Evolutionary conservation across 2,329 filamentous ascomycete genomes (phyloP), one percentile per base, ranked within the genome.

Genomic region (Stachybotrys elegans): DNA sequence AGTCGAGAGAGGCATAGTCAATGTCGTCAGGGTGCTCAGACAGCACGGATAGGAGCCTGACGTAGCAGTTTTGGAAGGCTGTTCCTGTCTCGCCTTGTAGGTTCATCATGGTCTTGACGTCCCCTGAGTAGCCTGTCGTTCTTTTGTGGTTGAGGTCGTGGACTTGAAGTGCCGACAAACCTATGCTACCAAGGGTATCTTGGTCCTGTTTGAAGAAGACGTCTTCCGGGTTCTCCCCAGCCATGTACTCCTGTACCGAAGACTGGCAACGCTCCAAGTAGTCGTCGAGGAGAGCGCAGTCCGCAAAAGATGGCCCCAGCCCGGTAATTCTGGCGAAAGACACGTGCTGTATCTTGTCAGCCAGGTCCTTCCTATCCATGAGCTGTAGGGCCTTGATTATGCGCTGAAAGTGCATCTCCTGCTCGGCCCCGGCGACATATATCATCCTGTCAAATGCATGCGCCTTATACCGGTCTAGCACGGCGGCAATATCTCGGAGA

Each of bases 361-460:
- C 53, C 0, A 70, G 47, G 12, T 68, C 62, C 0, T 48, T 43
- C 2, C 54, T 53, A 1, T 56, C 66, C 55, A 70, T 61, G 2
- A 67, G 57, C n/a, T 64, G 58, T 0, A 71, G 49, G 0, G 61
- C 58, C 44, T 86, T 88, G 71, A 86, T 85, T 8, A 89, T 70
- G 57, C 88, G 82, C 49, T 81, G 79, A 39, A 89, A 74, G 57
- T 90, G 85, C 37, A 86, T 72, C 53, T 86, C 84, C 57, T 89
- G 85, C 51, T 84, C 78, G 25, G 78, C 79, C 0, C 84, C 83
- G 19, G 88, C 81, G 5, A 90, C 84, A 55, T 89, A 89, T 36
- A 89, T 84, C 84, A 89, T 88, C 57, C 86, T 80, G 65, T 89
- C 84, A 54, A 88, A 88, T 1, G 76, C 56, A 60, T 78, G 76